Conservation (phyloP, 441 rosid genomes). For the Adansonia madagascariensis region DNA sequence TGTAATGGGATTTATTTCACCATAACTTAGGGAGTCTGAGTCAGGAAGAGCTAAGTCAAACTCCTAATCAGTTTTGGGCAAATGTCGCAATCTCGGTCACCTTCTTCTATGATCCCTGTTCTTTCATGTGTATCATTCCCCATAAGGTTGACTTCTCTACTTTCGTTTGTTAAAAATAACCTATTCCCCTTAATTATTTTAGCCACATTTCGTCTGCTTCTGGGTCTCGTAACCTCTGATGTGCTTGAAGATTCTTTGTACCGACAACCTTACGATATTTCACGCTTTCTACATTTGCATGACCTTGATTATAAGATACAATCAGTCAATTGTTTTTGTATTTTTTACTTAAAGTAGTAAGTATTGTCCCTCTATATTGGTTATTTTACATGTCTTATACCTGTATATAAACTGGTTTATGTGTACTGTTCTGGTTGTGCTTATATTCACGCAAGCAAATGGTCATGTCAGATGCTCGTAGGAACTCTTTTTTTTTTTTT, state of each 20-base stretch:
- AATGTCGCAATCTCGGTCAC: background rate
- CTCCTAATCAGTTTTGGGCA: conserved; percentile 17
- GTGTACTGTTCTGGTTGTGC: background rate
- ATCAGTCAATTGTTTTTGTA: conserved; percentile 11
- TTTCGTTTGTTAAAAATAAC: conserved; percentile 30
- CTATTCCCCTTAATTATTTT: conserved; percentile 24
- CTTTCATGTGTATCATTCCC: conserved; percentile 39
- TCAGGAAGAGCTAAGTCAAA: conserved; percentile 24
- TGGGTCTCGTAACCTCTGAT: conserved; percentile 9
- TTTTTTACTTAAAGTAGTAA: background rate
- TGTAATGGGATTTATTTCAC: conserved; percentile 21
- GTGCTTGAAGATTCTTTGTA: conserved; percentile 16
- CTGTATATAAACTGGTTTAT: background rate
- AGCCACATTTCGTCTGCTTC: conserved; percentile 11
- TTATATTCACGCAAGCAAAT: background rate
- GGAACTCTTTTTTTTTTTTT: no score
- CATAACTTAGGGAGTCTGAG: conserved; percentile 30
- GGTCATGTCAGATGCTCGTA: no score
- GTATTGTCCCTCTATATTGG: background rate
- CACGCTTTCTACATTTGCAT: conserved; percentile 17
- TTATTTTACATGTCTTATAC: background rate
- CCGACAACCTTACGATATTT: conserved; percentile 22
- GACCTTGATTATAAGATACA: background rate
- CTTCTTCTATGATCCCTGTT: conserved; percentile 29
- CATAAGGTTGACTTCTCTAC: conserved; percentile 21